phyloP scores from a whole-genome alignment of 2,329 filamentous ascomycete species.

The Penicillium vulpinum region DNA sequence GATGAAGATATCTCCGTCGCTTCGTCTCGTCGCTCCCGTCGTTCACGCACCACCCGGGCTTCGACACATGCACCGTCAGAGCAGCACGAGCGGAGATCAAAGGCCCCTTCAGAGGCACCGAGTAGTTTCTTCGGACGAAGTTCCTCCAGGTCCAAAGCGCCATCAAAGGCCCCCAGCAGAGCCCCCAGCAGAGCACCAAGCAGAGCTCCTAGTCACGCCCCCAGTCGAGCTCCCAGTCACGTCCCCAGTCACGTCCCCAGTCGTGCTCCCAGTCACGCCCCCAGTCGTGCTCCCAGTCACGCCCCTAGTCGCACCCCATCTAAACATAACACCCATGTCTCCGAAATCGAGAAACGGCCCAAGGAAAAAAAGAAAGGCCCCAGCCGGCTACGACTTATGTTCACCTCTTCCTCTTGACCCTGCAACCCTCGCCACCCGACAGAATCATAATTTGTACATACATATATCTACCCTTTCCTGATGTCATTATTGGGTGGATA shows the following conservation, averaged over 20 bases:
- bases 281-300: too few species aligned
- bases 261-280: too few species aligned
- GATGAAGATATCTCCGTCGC: conserved; percentile 37
- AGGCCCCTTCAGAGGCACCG: conserved; percentile 19
- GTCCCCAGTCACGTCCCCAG: too few species aligned
- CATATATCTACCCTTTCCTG: conserved; percentile 27
- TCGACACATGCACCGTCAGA: conserved; percentile 18
- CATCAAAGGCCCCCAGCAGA: conserved; percentile 21
- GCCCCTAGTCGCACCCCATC: conserved; percentile 20
- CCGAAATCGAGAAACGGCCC: conserved; percentile 31
- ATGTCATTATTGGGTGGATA: neutral
- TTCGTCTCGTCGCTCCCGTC: conserved; percentile 38
- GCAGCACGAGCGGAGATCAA: conserved; percentile 19
- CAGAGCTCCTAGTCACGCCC: conserved; percentile 8
- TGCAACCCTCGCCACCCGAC: neutral
- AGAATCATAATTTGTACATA: conserved; percentile 14
- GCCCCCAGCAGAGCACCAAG: conserved; percentile 13
- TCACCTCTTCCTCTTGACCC: conserved; percentile 24
- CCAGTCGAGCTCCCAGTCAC: conserved; percentile 11
- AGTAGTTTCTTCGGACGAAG: conserved; percentile 23
- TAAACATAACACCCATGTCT: conserved; percentile 23
- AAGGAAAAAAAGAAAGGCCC: conserved; percentile 42
- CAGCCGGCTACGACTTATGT: conserved; percentile 41
- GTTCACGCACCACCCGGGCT: conserved; percentile 29
- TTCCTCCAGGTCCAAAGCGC: conserved; percentile 23